phyloP scores from a whole-genome alignment of 352 stramenopile genomes.

The Phytopythium sindhum region DNA sequence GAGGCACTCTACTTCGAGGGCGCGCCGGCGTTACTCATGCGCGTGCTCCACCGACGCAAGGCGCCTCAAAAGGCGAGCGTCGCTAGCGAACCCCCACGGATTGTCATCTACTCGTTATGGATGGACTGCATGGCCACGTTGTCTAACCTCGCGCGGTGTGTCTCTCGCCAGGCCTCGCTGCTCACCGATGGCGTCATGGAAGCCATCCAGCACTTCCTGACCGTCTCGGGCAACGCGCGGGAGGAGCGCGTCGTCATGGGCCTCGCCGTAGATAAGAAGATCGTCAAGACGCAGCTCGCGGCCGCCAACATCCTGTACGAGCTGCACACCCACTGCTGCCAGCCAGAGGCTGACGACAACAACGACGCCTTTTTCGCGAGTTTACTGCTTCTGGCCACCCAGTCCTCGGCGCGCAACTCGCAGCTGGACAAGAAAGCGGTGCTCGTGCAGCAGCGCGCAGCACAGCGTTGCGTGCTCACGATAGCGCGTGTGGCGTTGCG shows the following conservation, averaged over 20 bases:
- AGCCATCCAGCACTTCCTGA: conserved; percentile 59
- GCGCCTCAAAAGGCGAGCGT: conserved; percentile 29
- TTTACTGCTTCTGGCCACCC: conserved; percentile 55
- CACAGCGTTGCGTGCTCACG: conserved; percentile 55
- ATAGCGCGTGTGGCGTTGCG: conserved; percentile 54
- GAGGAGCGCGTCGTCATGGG: conserved; percentile 13
- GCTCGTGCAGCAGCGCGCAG: conserved; percentile 49
- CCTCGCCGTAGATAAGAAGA: conserved; percentile 30
- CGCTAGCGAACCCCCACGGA: conserved; percentile 17
- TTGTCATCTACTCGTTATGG: conserved; percentile 57
- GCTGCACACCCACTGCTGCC: conserved; percentile 49
- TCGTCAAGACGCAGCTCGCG: conserved; percentile 53
- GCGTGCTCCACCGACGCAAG: conserved; percentile 15
- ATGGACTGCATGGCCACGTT: conserved; percentile 48
- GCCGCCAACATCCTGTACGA: conserved; percentile 56
- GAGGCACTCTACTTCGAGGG: conserved; percentile 64
- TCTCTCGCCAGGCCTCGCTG: conserved; percentile 31
- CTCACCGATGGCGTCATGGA: conserved; percentile 64
- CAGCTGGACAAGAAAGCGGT: conserved; percentile 39
- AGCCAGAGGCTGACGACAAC: conserved; percentile 10
- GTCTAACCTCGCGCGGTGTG: conserved; percentile 49
- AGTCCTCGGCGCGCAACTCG: conserved; percentile 55
- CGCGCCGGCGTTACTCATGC: conserved; percentile 40
- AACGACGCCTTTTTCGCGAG: conserved; percentile 52
- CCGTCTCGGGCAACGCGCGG: conserved; percentile 28